phyloP scores from a whole-genome alignment of 805 yeast species.

The Candida manassasensis region DNA sequence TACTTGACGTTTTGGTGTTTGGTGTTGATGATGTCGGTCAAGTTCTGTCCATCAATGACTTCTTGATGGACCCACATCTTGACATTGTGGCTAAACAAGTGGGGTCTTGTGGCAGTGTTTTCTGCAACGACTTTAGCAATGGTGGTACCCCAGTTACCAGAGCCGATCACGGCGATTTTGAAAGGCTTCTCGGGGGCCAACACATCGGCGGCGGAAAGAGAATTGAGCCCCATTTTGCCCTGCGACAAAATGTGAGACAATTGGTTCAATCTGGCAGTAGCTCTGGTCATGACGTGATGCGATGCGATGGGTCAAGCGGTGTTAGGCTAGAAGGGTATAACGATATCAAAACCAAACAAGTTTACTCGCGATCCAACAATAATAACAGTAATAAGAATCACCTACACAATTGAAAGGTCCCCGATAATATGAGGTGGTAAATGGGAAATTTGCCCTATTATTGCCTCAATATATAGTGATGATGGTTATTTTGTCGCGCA shows the following conservation, averaged over 20 bases:
- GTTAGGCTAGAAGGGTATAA: no score
- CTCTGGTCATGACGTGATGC: conserved; percentile 13
- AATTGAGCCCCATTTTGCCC: conserved; percentile 8
- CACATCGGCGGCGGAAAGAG: conserved; percentile 8
- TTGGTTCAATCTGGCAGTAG: conserved; percentile 26
- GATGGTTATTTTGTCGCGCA: background rate
- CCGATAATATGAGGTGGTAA: no score
- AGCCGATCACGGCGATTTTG: conserved; percentile 39
- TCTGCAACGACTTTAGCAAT: conserved; percentile 43
- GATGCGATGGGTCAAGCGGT: no score
- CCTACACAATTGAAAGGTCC: no score
- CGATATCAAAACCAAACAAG: no score
- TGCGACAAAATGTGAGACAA: conserved; percentile 24
- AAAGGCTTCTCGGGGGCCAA: conserved; percentile 22
- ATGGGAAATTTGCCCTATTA: no score
- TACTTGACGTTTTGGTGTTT: conserved; percentile 43
- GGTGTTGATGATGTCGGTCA: conserved; percentile 40
- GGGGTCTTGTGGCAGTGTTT: conserved; percentile 36
- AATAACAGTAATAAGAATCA: no score
- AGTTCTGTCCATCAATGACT: conserved; percentile 34
- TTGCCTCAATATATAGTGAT: background rate
- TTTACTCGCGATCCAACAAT: no score
- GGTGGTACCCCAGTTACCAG: conserved; percentile 48
- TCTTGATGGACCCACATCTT: conserved; percentile 46
- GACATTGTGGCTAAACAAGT: conserved; percentile 32